A percentile compares a stretch with the other conserved stretches of the same genome.
Evolutionary conservation across 345 rosid species (phyloP).

Genomic region (Stellera chamaejasme): DNA sequence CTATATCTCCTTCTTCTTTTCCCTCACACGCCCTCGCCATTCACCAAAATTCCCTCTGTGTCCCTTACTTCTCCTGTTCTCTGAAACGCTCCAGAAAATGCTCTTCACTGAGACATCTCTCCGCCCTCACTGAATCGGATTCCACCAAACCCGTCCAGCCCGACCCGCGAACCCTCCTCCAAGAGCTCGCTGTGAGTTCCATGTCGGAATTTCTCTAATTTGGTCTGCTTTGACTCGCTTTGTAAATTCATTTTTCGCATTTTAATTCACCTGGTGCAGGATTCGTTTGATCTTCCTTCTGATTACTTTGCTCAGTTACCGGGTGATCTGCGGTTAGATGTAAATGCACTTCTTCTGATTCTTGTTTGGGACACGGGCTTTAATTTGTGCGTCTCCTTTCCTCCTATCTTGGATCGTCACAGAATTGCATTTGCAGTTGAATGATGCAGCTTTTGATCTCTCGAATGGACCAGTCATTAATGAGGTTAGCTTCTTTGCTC

Average conservation of each 20-base stretch:
- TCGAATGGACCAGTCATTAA: conserved; percentile 71
- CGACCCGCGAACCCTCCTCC: conserved; percentile 40
- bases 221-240: not conserved
- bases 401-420: not conserved
- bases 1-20: conserved; percentile 21
- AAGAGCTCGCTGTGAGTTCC: conserved; percentile 50
- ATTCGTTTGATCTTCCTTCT: conserved; percentile 71
- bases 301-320: conserved; percentile 71
- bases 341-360: conserved; percentile 15
- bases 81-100: conserved; percentile 17
- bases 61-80: conserved; percentile 18
- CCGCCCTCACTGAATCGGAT: conserved; percentile 54
- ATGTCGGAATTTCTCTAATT: not conserved
- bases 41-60: conserved; percentile 16
- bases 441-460: conserved; percentile 96
- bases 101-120: conserved; percentile 2
- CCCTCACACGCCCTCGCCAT: conserved; percentile 19
- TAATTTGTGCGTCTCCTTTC: not conserved
- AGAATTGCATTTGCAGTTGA: conserved; percentile 35
- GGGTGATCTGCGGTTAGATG: conserved; percentile 77
- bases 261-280: conserved; percentile 35
- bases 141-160: conserved; percentile 48
- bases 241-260: not conserved
- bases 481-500: conserved; percentile 45
- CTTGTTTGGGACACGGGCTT: not conserved